Base-by-base conservation (phyloP, 2,329 filamentous ascomycete species). In the Ophiostoma pallidulum region DNA sequence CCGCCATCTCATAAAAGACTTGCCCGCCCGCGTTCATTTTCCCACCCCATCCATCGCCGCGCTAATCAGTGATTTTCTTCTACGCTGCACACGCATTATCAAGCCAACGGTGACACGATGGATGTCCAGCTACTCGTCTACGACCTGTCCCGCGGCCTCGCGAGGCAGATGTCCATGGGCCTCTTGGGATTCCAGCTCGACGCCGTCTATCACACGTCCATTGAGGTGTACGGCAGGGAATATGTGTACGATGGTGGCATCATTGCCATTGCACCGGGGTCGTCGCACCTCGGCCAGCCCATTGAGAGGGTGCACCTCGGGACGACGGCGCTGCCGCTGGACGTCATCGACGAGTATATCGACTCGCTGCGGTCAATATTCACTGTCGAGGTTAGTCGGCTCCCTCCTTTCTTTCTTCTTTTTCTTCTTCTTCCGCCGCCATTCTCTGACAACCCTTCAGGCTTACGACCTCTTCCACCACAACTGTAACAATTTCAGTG, bases 401-500 rank as follows among this genome's bases (percentile, higher is more conserved):
- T n/a, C n/a, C n/a, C n/a, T n/a, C n/a, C n/a, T n/a, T n/a, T n/a
- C n/a, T n/a, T n/a, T n/a, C n/a, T n/a, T n/a, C n/a, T n/a, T n/a
- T n/a, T n/a, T n/a, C n/a, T n/a, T n/a, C n/a, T n/a, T n/a, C n/a
- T n/a, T n/a, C n/a, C n/a, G n/a, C n/a, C n/a, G n/a, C n/a, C n/a
- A n/a, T n/a, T n/a, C n/a, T n/a, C 60, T 44, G 8, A 3, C 8
- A 13, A 9, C n/a, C n/a, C n/a, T n/a, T 13, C 54, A 88, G 78
- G 85, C 86, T 1, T 97, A 97, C 60, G 88, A 96, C 60, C 69
- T 96, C 5, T 95, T 77, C 63, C 86, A 69, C 57, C 89, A 96
- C 65, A 98, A 98, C 62, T 97, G 91, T 70, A 98, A 97, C 68
- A 96, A 96, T 64, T 98, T 97, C 65, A 87, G 86, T 4, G 91